phyloP scores from a whole-genome alignment of 1,284 basidiomycete genomes.

The Dichomitus squalens region DNA sequence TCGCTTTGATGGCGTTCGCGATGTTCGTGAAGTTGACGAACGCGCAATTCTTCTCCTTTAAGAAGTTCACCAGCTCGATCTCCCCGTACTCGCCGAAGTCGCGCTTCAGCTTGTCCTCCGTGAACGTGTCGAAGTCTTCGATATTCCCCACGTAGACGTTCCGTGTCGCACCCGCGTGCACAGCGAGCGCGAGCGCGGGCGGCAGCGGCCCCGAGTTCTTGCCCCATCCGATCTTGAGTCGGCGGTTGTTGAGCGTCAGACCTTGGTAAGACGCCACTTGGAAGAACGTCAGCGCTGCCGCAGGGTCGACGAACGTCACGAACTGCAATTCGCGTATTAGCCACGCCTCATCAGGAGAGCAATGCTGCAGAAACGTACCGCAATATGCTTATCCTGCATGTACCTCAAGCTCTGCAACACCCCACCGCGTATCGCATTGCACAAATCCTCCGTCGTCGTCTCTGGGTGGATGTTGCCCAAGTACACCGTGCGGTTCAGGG shows the following conservation, averaged over 20 bases:
- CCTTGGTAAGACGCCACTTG: slow-evolving; percentile 88
- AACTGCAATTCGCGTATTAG: slow-evolving; percentile 53
- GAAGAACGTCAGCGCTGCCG: slow-evolving; percentile 89
- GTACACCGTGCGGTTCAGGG: slow-evolving; percentile 88
- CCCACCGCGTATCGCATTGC: slow-evolving; percentile 91
- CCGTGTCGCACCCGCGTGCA: slow-evolving; percentile 88
- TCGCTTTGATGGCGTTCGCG: slow-evolving; percentile 93
- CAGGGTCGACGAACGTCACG: slow-evolving; percentile 88
- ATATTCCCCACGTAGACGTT: slow-evolving; percentile 95
- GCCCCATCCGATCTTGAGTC: slow-evolving; percentile 95
- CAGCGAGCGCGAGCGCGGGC: slow-evolving; percentile 81
- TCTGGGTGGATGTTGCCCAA: slow-evolving; percentile 94
- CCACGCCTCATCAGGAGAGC: slow-evolving; percentile 14
- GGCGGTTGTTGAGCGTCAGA: slow-evolving; percentile 86
- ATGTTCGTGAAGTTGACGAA: slow-evolving; percentile 96
- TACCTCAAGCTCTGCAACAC: slow-evolving; percentile 89
- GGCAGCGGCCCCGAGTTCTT: slow-evolving; percentile 87
- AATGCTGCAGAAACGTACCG: slow-evolving; percentile 52
- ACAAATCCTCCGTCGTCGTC: slow-evolving; percentile 89
- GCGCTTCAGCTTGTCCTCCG: slow-evolving; percentile 80
- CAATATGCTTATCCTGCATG: slow-evolving; percentile 94
- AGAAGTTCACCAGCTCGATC: slow-evolving; percentile 93
- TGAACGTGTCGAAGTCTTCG: slow-evolving; percentile 89
- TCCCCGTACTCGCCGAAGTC: slow-evolving; percentile 94
- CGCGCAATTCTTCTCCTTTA: slow-evolving; percentile 94